phyloP scores from a whole-genome alignment of 1,284 basidiomycete genomes.

The Heterobasidion occidentale region DNA sequence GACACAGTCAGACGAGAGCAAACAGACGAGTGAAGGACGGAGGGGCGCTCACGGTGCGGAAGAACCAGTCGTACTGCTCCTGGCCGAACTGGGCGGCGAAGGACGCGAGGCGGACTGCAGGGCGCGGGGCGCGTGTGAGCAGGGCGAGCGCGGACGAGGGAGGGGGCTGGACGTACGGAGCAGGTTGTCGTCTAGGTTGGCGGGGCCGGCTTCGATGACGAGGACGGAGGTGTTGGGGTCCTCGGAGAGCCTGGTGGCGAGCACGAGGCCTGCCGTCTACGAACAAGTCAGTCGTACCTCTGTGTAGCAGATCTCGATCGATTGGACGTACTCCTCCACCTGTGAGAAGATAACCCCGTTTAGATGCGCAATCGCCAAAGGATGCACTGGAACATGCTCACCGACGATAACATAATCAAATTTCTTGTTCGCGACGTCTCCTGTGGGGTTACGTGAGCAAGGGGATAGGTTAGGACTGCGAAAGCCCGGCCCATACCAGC shows the following conservation, averaged over 20 bases:
- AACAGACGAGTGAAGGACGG: background rate
- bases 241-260: conserved; percentile 19
- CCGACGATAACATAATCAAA: conserved; percentile 17
- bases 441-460: background rate
- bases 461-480: background rate
- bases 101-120: background rate
- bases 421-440: conserved; percentile 6
- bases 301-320: background rate
- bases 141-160: background rate
- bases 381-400: conserved; percentile 4
- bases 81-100: conserved; percentile 13
- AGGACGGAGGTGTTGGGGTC: conserved; percentile 23
- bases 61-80: conserved; percentile 22
- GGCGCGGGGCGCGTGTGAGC: background rate
- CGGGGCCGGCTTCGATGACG: conserved; percentile 31
- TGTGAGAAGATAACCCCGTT: background rate
- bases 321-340: background rate
- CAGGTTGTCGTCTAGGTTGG: conserved; percentile 23
- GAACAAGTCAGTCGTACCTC: background rate
- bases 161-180: conserved; percentile 12
- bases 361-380: background rate
- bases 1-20: too few species aligned
- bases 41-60: conserved; percentile 17
- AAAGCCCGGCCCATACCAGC: background rate
- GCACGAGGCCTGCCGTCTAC: conserved; percentile 12